Percentiles rank a stretch among this genome's conserved stretches.
phyloP scores from a whole-genome alignment of 2,329 filamentous ascomycete species.

The Cryphonectria parasitica region DNA sequence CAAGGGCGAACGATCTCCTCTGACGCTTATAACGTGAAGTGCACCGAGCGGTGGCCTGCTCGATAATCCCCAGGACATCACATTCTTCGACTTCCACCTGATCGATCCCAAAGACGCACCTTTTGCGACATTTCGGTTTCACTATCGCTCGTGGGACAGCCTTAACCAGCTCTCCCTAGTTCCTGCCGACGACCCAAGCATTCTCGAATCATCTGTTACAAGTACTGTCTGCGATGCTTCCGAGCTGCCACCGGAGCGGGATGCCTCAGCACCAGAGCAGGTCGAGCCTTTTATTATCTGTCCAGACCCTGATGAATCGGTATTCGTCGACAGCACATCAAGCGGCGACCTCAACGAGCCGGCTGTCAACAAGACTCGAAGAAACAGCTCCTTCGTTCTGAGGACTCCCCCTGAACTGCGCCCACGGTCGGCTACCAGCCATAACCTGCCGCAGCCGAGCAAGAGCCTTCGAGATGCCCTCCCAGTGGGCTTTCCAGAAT shows the following conservation, averaged over 20 bases:
- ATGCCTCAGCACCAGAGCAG: not conserved
- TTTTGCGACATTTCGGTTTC: conserved; percentile 58
- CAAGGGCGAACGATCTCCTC: not conserved
- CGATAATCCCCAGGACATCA: conserved; percentile 53
- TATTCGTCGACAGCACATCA: conserved; percentile 20
- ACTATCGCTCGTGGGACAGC: conserved; percentile 58
- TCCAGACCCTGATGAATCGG: conserved; percentile 12
- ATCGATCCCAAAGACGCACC: conserved; percentile 56
- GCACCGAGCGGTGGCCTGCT: conserved; percentile 57
- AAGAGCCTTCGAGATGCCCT: conserved; percentile 36
- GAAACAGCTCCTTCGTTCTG: conserved; percentile 20
- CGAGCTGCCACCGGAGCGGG: not conserved
- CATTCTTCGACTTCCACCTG: conserved; percentile 57
- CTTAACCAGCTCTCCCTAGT: conserved; percentile 54
- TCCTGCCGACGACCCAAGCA: conserved; percentile 34
- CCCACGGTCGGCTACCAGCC: conserved; percentile 14
- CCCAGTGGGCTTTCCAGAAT: conserved; percentile 27
- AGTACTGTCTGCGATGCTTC: conserved; percentile 6
- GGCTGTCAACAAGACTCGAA: not conserved
- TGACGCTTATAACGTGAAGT: conserved; percentile 38
- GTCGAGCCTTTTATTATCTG: not conserved
- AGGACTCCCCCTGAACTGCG: conserved; percentile 26
- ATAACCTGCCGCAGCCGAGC: conserved; percentile 38
- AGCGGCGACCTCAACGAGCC: not conserved
- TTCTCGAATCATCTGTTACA: conserved; percentile 11